Percentiles rank a stretch among this genome's conserved stretches.
These are phyloP conservation scores for Fusarium metavorans DNA, from an alignment of 2,329 filamentous ascomycete genomes.

Conservation along the genomic window DNA sequence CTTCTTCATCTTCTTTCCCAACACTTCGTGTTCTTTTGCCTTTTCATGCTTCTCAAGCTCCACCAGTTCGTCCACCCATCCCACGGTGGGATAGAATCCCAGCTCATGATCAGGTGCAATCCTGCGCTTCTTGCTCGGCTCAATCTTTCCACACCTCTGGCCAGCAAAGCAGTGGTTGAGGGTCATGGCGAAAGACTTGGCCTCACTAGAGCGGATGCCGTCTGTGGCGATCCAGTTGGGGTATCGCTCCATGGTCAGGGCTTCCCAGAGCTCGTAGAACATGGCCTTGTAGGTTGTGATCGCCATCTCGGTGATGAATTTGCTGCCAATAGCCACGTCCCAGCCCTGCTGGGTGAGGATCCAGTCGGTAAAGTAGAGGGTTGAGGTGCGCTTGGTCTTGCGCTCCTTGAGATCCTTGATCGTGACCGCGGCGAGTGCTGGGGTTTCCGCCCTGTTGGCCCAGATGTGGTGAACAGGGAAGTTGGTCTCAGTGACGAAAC, in stretches of 20 bases:
- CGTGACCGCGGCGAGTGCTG: slow-evolving; percentile 39
- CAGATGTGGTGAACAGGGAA: slow-evolving; percentile 44
- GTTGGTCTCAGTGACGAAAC: slow-evolving; percentile 43
- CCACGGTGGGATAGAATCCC: neutral
- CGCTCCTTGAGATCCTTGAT: slow-evolving; percentile 20
- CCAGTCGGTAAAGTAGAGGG: slow-evolving; percentile 45
- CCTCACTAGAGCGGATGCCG: slow-evolving; percentile 39
- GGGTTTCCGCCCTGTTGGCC: slow-evolving; percentile 31
- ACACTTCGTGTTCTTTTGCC: neutral
- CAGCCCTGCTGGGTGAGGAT: slow-evolving; percentile 37
- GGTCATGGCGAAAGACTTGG: slow-evolving; percentile 42
- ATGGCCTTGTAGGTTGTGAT: slow-evolving; percentile 27
- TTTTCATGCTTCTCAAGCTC: neutral
- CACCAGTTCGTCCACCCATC: neutral
- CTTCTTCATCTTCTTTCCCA: neutral
- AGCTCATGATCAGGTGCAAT: neutral
- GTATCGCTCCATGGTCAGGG: slow-evolving; percentile 38
- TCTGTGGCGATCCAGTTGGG: slow-evolving; percentile 52
- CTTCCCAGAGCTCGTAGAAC: slow-evolving; percentile 41
- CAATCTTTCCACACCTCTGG: slow-evolving; percentile 10
- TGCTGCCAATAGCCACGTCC: neutral
- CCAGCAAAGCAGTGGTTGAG: slow-evolving; percentile 49
- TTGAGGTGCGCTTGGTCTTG: slow-evolving; percentile 4
- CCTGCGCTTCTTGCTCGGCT: neutral
- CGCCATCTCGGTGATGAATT: neutral